Evolutionary conservation across 176 grass and related monocot species (phyloP).

Genomic region (Secale cereale): DNA sequence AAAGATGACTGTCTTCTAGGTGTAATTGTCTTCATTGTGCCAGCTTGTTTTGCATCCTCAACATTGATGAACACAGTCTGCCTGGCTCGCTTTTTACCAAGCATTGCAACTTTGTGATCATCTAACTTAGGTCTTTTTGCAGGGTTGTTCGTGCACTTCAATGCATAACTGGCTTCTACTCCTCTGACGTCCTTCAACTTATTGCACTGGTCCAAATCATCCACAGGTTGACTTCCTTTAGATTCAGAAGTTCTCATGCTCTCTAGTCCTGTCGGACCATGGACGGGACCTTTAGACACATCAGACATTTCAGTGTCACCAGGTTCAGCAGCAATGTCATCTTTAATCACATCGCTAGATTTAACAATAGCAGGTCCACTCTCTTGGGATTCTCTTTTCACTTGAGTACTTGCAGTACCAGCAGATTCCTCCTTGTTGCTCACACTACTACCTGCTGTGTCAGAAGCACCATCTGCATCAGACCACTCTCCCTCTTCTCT

Average conservation of each 20-base stretch:
- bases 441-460: slow-evolving; percentile 39
- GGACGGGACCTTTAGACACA: slow-evolving; percentile 40
- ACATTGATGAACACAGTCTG: slow-evolving; percentile 94
- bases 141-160: slow-evolving; percentile 75
- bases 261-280: slow-evolving; percentile 28
- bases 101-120: slow-evolving; percentile 89
- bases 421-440: slow-evolving; percentile 50
- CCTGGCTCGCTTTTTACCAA: slow-evolving; percentile 89
- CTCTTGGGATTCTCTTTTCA: slow-evolving; percentile 50
- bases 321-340: slow-evolving; percentile 37
- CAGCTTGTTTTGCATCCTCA: slow-evolving; percentile 92
- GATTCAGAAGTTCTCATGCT: slow-evolving; percentile 35
- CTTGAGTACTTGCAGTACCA: slow-evolving; percentile 33
- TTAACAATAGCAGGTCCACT: slow-evolving; percentile 35
- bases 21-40: slow-evolving; percentile 81
- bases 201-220: slow-evolving; percentile 53
- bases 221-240: slow-evolving; percentile 48
- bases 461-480: slow-evolving; percentile 73
- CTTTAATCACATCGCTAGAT: slow-evolving; percentile 26
- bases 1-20: slow-evolving; percentile 85
- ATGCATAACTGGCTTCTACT: slow-evolving; percentile 85
- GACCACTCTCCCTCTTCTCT: slow-evolving; percentile 99
- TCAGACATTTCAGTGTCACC: slow-evolving; percentile 54
- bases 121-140: slow-evolving; percentile 83
- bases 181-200: slow-evolving; percentile 81